Evolutionary conservation across 2,329 filamentous ascomycete genomes (phyloP), one percentile per base, ranked within the genome.

Genomic region (Xylaria sp.): DNA sequence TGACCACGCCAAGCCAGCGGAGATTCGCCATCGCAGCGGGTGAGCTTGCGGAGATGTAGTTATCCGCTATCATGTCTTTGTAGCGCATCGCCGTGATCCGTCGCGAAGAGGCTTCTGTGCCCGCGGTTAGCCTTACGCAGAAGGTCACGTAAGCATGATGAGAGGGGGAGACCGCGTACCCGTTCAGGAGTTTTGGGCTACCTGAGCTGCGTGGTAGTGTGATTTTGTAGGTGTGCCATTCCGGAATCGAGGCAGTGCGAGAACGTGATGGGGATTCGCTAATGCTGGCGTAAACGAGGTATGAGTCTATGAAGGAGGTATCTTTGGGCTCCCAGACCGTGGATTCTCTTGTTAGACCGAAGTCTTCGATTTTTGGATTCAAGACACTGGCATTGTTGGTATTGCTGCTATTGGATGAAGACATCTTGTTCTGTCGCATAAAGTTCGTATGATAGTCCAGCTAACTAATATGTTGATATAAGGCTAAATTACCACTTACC

Each of bases 141-240:
- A 63, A 66, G 5, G 67, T 69, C 36, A 66, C 63, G 59, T 69
- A 66, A 0, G 67, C 67, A 45, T 60, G 12, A 32, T 62, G 58
- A 1, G 53, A 56, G 13, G 63, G 46, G 13, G 59, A 66, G 13
- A 66, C 63, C 18, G 63, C 67, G 46, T 69, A 69, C 59, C 34
- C 48, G 53, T 62, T 62, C 13, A 65, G 43, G 18, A 67, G 60
- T 3, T n/a, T 60, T 1, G 55, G 55, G 18, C 55, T 50, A 12
- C 1, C 2, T 2, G 50, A 36, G 23, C 23, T n/a, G 3, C 18
- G 15, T 8, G 61, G 48, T 4, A 34, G 8, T 23, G 41, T 60
- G n/a, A 68, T 63, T 30, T 60, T 57, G 50, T 56, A 67, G 20
- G 20, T 55, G 5, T 13, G 8, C 62, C 58, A 68, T 59, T 59